Base-by-base conservation (phyloP, 768 basidiomycete species). In the Pluteus cervinus region DNA sequence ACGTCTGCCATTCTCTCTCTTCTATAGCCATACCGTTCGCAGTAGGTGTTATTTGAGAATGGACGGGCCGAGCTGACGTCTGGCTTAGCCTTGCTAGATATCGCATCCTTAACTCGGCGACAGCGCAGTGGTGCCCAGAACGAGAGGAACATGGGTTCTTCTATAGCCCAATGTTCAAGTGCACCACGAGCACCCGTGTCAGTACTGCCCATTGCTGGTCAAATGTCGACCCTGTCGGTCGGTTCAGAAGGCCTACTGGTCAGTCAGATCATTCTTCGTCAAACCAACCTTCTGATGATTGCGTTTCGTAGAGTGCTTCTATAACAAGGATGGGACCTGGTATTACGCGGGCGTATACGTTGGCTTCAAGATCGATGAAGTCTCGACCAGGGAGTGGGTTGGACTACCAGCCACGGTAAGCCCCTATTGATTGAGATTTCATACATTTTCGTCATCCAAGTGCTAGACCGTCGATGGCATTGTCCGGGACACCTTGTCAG, bases 281-380 rank as follows among this genome's bases (percentile, higher is more conserved):
- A 5, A 16, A 9, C 35, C 1, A 16, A 8, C 15, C 16, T 15
- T 12, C 15, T 15, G 9, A 30, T 36, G 24, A 30, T 31, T 22
- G 20, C 4, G 3, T 33, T 26, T 15, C 31, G 12, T 40, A 86
- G 86, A 88, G 51, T 88, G 83, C 45, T 88, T 88, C 56, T 88
- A 78, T 48, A 81, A 79, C 56, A 86, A 79, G 54, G 82, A 86
- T 39, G 81, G 80, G 6, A 73, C 75, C 42, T 88, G 83, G 82
- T 88, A 87, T 53, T 88, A 88, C 43, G 85, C 86, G 9, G 86
- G 86, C n/a, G 68, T 75, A 3, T 88, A 88, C 58, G 75, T 69
- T 37, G 73, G 72, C 1, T 76, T 88, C 52, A 61, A 67, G 36
- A 66, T 88, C 33, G 77, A 76, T 18, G 75, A 83, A 40, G 61